Percentiles rank a stretch among this genome's conserved stretches.
Conservation (phyloP, 2,329 filamentous ascomycete species). For the Hypoxylon sp. region DNA sequence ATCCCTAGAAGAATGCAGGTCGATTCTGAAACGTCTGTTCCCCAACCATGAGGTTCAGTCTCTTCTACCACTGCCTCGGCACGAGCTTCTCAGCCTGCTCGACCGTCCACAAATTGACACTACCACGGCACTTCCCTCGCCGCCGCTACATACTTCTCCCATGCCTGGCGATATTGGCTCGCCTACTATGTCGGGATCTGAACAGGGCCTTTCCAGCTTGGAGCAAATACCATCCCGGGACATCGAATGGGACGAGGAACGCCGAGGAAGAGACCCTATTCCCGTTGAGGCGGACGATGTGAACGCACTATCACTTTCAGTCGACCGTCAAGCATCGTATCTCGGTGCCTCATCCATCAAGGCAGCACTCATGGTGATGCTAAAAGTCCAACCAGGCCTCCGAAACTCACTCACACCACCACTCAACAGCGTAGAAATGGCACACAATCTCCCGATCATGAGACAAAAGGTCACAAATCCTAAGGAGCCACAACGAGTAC, state of each 20-base stretch:
- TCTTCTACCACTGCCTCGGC: constrained; percentile 68
- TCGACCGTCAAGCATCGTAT: constrained; percentile 75
- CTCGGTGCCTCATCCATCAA: constrained; percentile 82
- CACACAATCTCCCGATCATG: constrained; percentile 62
- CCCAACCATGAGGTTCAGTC: constrained; percentile 69
- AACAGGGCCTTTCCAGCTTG: constrained; percentile 66
- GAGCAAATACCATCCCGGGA: constrained; percentile 79
- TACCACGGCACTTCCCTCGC: constrained; percentile 64
- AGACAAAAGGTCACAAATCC: constrained; percentile 60
- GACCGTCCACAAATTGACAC: constrained; percentile 62
- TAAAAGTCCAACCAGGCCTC: constrained; percentile 67
- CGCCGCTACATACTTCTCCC: constrained; percentile 66
- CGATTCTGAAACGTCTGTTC: constrained; percentile 73
- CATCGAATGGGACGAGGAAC: constrained; percentile 77
- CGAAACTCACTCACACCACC: constrained; percentile 62
- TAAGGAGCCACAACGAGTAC: constrained; percentile 65
- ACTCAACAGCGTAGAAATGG: constrained; percentile 63
- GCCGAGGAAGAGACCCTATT: constrained; percentile 67
- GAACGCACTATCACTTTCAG: constrained; percentile 74
- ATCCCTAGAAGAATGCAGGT: constrained; percentile 75
- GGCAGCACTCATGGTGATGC: constrained; percentile 80
- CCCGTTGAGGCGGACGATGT: constrained; percentile 79
- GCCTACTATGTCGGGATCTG: constrained; percentile 64
- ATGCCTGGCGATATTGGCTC: constrained; percentile 65
- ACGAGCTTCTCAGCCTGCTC: constrained; percentile 71